Conservation (phyloP, 164 flowering plant species). For the Vitis rupestris region DNA sequence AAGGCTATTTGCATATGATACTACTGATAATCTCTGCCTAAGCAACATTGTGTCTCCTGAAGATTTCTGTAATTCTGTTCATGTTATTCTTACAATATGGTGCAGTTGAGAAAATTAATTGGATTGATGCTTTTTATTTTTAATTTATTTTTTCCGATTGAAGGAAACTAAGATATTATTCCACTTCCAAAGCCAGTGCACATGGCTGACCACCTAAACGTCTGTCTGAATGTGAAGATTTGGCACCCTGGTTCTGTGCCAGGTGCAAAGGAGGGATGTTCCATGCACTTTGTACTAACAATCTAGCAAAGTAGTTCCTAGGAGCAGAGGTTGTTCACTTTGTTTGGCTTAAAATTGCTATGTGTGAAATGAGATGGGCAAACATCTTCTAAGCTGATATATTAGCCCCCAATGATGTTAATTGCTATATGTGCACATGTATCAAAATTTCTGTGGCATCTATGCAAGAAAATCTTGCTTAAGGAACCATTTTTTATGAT, state of each 20-base stretch:
- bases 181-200: neutral
- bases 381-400: neutral
- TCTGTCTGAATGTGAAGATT: neutral
- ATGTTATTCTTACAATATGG: neutral
- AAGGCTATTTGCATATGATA: too few relatives aligned
- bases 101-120: neutral
- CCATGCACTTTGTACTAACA: neutral
- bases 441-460: neutral
- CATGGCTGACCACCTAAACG: neutral
- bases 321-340: neutral
- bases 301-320: neutral
- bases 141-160: neutral
- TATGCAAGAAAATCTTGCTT: neutral
- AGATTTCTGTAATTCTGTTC: neutral
- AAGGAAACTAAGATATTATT: neutral
- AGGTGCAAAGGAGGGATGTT: neutral
- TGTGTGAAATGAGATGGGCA: neutral
- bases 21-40: too few relatives aligned
- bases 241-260: neutral
- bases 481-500: neutral
- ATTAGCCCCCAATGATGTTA: too few relatives aligned
- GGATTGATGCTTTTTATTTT: neutral
- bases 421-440: neutral
- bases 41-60: too few relatives aligned
- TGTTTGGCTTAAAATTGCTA: neutral